Conservation (phyloP, 306 rosid genomes). For the Casuarina cunninghamiana region DNA sequence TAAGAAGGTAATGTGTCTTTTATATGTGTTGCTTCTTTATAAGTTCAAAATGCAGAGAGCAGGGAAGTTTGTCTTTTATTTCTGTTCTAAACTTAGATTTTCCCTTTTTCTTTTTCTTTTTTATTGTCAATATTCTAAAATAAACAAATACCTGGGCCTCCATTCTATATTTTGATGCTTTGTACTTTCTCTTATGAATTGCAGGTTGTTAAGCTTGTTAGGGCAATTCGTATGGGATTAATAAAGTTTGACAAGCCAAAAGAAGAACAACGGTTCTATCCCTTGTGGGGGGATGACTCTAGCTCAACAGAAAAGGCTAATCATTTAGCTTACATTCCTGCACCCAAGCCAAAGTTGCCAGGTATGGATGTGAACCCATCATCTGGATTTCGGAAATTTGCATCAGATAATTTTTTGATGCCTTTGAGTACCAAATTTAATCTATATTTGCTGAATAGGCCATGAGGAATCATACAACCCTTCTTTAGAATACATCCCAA, state of each 20-base stretch:
- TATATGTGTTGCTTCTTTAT: neutral
- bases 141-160: neutral
- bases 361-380: constrained; percentile 44
- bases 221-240: constrained; percentile 80
- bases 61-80: neutral
- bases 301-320: constrained; percentile 55
- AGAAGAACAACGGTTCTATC: constrained; percentile 69
- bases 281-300: constrained; percentile 87
- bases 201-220: constrained; percentile 73
- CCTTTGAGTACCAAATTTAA: constrained; percentile 12
- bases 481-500: constrained; percentile 86
- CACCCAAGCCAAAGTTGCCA: constrained; percentile 84
- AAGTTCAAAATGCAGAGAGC: neutral
- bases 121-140: neutral
- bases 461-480: constrained; percentile 96
- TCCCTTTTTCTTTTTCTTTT: neutral
- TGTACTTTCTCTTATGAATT: constrained; percentile 21
- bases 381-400: constrained; percentile 17
- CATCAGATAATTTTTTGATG: constrained; percentile 1
- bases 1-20: constrained; percentile 52
- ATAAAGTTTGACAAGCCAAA: constrained; percentile 74
- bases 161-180: constrained; percentile 19
- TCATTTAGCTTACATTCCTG: constrained; percentile 85
- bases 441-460: constrained; percentile 43
- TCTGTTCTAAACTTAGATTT: constrained; percentile 1